phyloP scores from a whole-genome alignment of 1,284 basidiomycete genomes.

The Ceratorhiza oryzae-sativae region DNA sequence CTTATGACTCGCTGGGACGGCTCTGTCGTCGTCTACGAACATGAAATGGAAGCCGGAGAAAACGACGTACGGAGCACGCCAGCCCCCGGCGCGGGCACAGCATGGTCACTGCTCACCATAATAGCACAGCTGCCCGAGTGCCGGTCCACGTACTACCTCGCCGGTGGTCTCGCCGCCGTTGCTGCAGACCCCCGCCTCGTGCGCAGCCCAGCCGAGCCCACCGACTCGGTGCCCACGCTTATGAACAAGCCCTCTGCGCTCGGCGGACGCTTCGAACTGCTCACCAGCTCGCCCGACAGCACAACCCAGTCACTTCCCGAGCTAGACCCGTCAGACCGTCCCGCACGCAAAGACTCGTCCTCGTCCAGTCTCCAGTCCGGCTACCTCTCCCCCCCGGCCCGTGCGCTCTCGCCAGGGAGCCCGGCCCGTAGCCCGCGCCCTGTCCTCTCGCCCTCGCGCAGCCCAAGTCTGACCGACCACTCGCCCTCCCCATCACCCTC shows the following conservation, averaged over 20 bases:
- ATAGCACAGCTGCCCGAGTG: constrained; percentile 39
- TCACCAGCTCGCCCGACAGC: constrained; percentile 33
- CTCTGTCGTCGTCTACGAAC: constrained; percentile 74
- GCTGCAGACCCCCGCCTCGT: constrained; percentile 38
- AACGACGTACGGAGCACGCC: constrained; percentile 53
- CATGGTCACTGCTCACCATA: constrained; percentile 47
- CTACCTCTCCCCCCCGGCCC: constrained; percentile 59
- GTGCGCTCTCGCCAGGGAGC: constrained; percentile 52
- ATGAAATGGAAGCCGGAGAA: constrained; percentile 72
- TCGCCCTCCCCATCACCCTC: constrained; percentile 68
- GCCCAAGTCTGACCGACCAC: constrained; percentile 54
- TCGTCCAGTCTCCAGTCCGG: constrained; percentile 37
- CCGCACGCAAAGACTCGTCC: constrained; percentile 10
- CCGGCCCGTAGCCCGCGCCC: constrained; percentile 50
- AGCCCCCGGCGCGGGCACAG: constrained; percentile 59
- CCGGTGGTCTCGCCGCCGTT: constrained; percentile 69
- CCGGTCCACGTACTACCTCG: constrained; percentile 61
- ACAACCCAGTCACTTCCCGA: constrained; percentile 18
- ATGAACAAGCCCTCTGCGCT: constrained; percentile 15
- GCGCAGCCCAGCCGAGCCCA: constrained; percentile 8
- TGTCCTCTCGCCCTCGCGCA: constrained; percentile 53
- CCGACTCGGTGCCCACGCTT: constrained; percentile 1
- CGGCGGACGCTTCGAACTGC: constrained; percentile 2
- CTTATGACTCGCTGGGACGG: constrained; percentile 72
- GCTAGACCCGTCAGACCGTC: constrained; percentile 14